Base-by-base conservation (phyloP, 352 stramenopile species). In the Pythium aristosporum region DNA sequence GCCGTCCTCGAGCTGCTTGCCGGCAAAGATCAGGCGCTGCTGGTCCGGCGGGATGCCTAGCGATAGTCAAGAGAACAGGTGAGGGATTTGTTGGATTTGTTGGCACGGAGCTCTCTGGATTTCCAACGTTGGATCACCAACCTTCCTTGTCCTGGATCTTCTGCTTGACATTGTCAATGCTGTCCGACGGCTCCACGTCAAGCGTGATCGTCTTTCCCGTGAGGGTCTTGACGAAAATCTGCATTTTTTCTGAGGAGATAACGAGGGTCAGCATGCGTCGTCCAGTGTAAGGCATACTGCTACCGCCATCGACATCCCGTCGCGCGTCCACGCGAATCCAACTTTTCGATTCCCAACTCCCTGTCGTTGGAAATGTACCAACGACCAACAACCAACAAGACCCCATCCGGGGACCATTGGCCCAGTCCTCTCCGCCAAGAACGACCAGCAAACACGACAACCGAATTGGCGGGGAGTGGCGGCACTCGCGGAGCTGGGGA, bases 61-160 rank as follows among this genome's bases (percentile, higher is more conserved):
- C 47, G 36, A 50, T 23, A 61, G 42, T 67, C 23, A 62, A 39
- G 34, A 15, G 34, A 39, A 5, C 25, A 30, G 25, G 25, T 30
- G 25, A 30, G 25, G 25, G 34, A 39, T 39, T 7, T 7, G 8
- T 13, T 39, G 34, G 34, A 39, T 39, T 15, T 39, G 34, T 39
- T 39, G 2, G 34, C 34, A 39, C 11, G 8, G 34, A 36, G 34
- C 25, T 2, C 25, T 3, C 13, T 23, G 46, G 8, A 3, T 30
- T 10, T 16, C 25, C 25, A 11, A 53, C 11, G 16, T 2, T 21
- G 21, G 15, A 37, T 2, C 4, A 81, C 79, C 0, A 37, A 88
- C 85, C 98, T 84, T 99, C 98, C 92, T 99, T 99, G 85, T 99
- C 98, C 88, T 99, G 98, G 75, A 99, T 99, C 94, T 99, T 99